Evolutionary conservation across 1,284 basidiomycete genomes (phyloP).

Genomic region (Melanopsichium pennsylvanicum): DNA sequence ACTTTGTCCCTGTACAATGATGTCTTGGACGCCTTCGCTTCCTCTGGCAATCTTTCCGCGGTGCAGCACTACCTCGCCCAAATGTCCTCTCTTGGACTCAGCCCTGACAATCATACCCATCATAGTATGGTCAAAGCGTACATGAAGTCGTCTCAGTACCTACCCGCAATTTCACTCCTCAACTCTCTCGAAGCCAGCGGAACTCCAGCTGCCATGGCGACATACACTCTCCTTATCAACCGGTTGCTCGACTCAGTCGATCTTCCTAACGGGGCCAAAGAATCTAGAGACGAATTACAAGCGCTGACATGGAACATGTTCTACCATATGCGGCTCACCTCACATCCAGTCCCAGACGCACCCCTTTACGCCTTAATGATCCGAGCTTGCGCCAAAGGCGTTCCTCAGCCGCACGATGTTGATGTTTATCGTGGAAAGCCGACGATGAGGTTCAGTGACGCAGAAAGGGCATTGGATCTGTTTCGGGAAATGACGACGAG

Average conservation of each 20-base stretch:
- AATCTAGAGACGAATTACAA: constrained; percentile 35
- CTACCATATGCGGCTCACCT: constrained; percentile 91
- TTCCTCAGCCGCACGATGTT: constrained; percentile 67
- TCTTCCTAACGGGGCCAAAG: constrained; percentile 1
- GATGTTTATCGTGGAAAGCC: too few species aligned
- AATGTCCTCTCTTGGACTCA: constrained; percentile 27
- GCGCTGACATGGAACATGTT: constrained; percentile 80
- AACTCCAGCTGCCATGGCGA: constrained; percentile 51
- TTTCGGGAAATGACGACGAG: constrained; percentile 87
- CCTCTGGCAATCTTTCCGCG: constrained; percentile 68
- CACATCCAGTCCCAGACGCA: constrained; percentile 81
- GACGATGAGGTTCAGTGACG: constrained; percentile 70
- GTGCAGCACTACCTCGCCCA: constrained; percentile 36
- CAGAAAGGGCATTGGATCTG: constrained; percentile 89
- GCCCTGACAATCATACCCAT: constrained; percentile 42
- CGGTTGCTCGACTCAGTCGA: constrained; percentile 28
- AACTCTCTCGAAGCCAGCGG: constrained; percentile 42
- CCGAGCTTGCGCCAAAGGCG: constrained; percentile 76
- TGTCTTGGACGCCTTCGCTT: constrained; percentile 71
- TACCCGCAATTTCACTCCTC: constrained; percentile 44
- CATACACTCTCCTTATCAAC: constrained; percentile 59
- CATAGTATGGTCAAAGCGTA: constrained; percentile 59
- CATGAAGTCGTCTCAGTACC: constrained; percentile 17
- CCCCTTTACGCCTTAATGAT: constrained; percentile 87
- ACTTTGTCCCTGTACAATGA: constrained; percentile 54